Conservation (phyloP, 768 basidiomycete genomes). For the Lactarius quietus region DNA sequence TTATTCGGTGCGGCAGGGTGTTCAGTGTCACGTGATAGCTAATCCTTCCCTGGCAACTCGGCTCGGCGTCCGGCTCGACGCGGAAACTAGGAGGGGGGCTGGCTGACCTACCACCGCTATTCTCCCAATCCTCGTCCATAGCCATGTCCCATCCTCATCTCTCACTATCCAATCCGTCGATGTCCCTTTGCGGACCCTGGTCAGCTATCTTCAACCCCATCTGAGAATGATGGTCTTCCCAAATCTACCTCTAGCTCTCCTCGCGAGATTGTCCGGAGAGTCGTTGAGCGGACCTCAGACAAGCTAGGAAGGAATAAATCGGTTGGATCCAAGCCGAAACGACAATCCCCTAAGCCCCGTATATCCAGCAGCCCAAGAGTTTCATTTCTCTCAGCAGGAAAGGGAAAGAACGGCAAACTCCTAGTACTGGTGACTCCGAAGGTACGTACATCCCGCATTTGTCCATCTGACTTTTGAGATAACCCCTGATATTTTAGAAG, state of each 20-base stretch:
- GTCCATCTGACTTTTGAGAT: slow-evolving; percentile 2
- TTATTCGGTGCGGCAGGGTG: slow-evolving; percentile 28
- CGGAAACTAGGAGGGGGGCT: background rate
- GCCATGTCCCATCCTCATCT: slow-evolving; percentile 13
- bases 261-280: slow-evolving; percentile 30
- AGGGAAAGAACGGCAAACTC: slow-evolving; percentile 44
- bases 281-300: slow-evolving; percentile 55
- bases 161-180: slow-evolving; percentile 6
- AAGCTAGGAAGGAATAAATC: slow-evolving; percentile 55
- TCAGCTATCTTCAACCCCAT: slow-evolving; percentile 17
- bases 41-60: background rate
- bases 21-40: slow-evolving; percentile 8
- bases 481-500: slow-evolving; percentile 1
- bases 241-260: slow-evolving; percentile 17
- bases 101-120: background rate
- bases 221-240: slow-evolving; percentile 13
- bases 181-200: background rate
- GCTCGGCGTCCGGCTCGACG: background rate
- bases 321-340: slow-evolving; percentile 23
- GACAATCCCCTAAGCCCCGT: slow-evolving; percentile 26
- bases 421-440: slow-evolving; percentile 33
- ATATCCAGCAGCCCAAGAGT: slow-evolving; percentile 42
- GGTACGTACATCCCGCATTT: background rate
- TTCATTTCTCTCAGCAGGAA: slow-evolving; percentile 55
- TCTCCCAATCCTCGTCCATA: background rate